A percentile compares a stretch with the other conserved stretches of the same genome.
Conservation (phyloP, 2,329 filamentous ascomycete genomes). For the Mollisia scopiformis region DNA sequence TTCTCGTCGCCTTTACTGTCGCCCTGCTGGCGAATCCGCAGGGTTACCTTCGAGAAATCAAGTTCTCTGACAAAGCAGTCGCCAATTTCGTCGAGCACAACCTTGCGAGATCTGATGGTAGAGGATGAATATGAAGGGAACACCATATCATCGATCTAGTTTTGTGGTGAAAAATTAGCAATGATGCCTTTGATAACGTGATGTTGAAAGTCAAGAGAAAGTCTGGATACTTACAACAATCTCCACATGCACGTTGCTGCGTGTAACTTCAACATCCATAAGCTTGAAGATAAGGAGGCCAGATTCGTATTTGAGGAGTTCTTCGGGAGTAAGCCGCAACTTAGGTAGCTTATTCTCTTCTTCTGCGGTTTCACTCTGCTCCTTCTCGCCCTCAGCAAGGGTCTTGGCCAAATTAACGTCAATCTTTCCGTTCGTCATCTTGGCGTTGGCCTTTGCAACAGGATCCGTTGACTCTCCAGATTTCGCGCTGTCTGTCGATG, state of each 20-base stretch:
- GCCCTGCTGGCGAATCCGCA: conserved; percentile 81
- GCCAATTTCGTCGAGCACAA: conserved; percentile 87
- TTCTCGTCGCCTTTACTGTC: conserved; percentile 71
- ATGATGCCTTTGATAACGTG: not conserved
- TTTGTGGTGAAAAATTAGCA: not conserved
- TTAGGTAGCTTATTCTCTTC: conserved; percentile 67
- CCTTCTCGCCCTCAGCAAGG: conserved; percentile 35
- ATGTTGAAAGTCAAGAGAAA: not conserved
- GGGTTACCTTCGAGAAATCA: conserved; percentile 92
- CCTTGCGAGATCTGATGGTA: conserved; percentile 68
- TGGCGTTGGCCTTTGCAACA: conserved; percentile 44
- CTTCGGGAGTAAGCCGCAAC: conserved; percentile 75
- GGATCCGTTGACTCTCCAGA: conserved; percentile 17
- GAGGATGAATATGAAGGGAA: conserved; percentile 87
- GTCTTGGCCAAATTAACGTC: conserved; percentile 30
- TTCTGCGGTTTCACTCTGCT: conserved; percentile 48
- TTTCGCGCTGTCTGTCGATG: conserved; percentile 29
- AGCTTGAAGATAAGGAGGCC: conserved; percentile 94
- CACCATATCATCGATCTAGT: conserved; percentile 92
- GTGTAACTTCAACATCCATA: conserved; percentile 83
- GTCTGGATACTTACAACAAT: not conserved
- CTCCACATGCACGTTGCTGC: conserved; percentile 77
- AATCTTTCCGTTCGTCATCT: conserved; percentile 32
- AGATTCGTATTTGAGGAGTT: conserved; percentile 84
- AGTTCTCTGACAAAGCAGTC: conserved; percentile 96